Percentiles rank a stretch among this genome's conserved stretches.
phyloP scores from a whole-genome alignment of 192 early-diverging fungal species.

The Umbelopsis ramanniana region DNA sequence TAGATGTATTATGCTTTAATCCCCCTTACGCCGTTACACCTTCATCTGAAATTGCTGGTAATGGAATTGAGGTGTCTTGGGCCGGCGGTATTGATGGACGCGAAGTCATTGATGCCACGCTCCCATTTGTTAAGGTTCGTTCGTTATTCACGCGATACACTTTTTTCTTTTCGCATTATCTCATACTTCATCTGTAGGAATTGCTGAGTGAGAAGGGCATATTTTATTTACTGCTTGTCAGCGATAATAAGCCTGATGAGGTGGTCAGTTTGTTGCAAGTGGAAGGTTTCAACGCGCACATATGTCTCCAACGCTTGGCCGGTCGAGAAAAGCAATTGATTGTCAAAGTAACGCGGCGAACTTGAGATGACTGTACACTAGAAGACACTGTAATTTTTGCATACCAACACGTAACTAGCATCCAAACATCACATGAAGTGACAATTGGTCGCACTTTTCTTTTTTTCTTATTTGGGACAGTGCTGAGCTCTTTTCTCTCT shows the following conservation, averaged over 20 bases:
- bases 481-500: no score
- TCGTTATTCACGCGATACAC: not conserved
- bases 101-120: conserved; percentile 80
- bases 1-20: conserved; percentile 92
- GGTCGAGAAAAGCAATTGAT: conserved; percentile 61
- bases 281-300: conserved; percentile 49
- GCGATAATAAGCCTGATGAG: conserved; percentile 86
- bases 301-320: conserved; percentile 52
- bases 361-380: not conserved
- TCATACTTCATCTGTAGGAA: conserved; percentile 32
- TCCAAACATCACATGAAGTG: no score
- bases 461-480: no score
- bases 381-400: not conserved
- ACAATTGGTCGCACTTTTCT: no score
- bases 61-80: conserved; percentile 83
- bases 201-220: conserved; percentile 72
- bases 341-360: conserved; percentile 49
- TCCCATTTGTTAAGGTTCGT: conserved; percentile 78
- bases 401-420: no score
- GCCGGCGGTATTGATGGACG: conserved; percentile 92
- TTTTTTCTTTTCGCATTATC: not conserved
- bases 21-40: conserved; percentile 95
- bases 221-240: conserved; percentile 86
- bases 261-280: conserved; percentile 65
- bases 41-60: conserved; percentile 73